phyloP scores from a whole-genome alignment of 2,329 filamentous ascomycete genomes.

The Laburnicola sp. region DNA sequence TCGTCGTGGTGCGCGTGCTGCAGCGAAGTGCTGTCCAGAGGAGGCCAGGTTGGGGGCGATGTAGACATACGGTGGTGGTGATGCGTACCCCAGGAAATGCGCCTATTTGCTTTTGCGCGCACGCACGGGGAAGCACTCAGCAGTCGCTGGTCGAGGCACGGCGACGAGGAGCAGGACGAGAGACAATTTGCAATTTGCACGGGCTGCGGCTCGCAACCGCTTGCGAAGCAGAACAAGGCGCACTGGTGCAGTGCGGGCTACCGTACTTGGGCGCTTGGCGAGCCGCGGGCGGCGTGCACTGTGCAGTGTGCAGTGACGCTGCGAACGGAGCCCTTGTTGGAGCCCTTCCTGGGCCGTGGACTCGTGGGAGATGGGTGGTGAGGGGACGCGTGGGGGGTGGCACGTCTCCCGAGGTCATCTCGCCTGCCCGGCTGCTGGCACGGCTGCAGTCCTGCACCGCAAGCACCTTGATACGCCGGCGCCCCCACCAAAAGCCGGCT shows the following conservation, averaged over 20 bases:
- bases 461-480: no score
- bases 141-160: neutral
- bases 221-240: neutral
- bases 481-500: no score
- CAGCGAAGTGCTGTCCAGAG: slow-evolving; percentile 24
- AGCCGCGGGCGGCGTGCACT: neutral
- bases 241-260: neutral
- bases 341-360: neutral
- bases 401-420: no score
- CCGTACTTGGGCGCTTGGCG: slow-evolving; percentile 18
- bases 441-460: no score
- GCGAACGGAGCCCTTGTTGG: slow-evolving; percentile 1
- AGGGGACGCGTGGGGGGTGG: slow-evolving; percentile 1
- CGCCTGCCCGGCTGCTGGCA: no score
- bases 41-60: slow-evolving; percentile 11
- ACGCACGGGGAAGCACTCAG: slow-evolving; percentile 3
- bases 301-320: slow-evolving; percentile 3
- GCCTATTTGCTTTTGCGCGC: slow-evolving; percentile 7
- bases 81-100: slow-evolving; percentile 1
- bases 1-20: slow-evolving; percentile 46
- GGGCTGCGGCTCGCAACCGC: slow-evolving; percentile 11
- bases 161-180: slow-evolving; percentile 10
- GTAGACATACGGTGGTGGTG: slow-evolving; percentile 1
- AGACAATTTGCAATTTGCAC: slow-evolving; percentile 14
- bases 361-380: neutral